These are phyloP conservation scores for Carex myosuroides DNA, from an alignment of 176 grass and related monocot species.

Conservation along the genomic window DNA sequence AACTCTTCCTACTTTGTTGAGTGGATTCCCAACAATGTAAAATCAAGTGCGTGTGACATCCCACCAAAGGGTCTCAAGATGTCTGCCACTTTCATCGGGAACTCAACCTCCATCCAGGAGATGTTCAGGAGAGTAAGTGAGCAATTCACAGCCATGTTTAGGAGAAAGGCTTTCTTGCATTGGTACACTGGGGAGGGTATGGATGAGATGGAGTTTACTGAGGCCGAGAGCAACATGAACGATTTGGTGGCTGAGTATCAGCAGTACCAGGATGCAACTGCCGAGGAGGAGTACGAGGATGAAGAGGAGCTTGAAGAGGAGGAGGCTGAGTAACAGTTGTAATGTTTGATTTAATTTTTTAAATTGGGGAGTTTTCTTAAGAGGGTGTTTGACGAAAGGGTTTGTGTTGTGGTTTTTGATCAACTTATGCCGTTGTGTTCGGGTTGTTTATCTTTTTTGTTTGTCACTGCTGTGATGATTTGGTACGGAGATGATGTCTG, in stretches of 20 bases:
- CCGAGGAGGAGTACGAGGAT: constrained; percentile 73
- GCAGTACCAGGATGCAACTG: constrained; percentile 91
- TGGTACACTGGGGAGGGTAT: constrained; percentile 90
- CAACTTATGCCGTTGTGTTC: neutral
- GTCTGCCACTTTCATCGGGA: constrained; percentile 58
- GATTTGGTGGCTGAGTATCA: constrained; percentile 81
- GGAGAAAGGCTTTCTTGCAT: constrained; percentile 90
- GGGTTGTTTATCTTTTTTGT: constrained; percentile 19
- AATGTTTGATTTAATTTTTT: neutral
- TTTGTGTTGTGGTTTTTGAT: constrained; percentile 12
- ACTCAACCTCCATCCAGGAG: constrained; percentile 92
- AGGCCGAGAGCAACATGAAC: constrained; percentile 96
- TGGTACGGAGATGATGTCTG: constrained; percentile 12
- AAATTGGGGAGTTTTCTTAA: constrained; percentile 1
- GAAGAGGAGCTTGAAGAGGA: constrained; percentile 51
- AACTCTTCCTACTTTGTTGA: constrained; percentile 88
- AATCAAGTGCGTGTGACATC: constrained; percentile 75
- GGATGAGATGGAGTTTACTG: constrained; percentile 96
- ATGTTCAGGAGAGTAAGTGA: constrained; percentile 78
- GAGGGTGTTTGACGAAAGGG: constrained; percentile 6
- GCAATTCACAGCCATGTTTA: constrained; percentile 90
- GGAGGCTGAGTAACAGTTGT: constrained; percentile 12
- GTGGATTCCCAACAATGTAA: constrained; percentile 88
- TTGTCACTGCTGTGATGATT: constrained; percentile 17
- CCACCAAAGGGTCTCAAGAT: constrained; percentile 68